A percentile compares a stretch with the other conserved stretches of the same genome.
Evolutionary conservation across 805 yeast species (phyloP).

Genomic region (Kodamaea nitidulidarum): DNA sequence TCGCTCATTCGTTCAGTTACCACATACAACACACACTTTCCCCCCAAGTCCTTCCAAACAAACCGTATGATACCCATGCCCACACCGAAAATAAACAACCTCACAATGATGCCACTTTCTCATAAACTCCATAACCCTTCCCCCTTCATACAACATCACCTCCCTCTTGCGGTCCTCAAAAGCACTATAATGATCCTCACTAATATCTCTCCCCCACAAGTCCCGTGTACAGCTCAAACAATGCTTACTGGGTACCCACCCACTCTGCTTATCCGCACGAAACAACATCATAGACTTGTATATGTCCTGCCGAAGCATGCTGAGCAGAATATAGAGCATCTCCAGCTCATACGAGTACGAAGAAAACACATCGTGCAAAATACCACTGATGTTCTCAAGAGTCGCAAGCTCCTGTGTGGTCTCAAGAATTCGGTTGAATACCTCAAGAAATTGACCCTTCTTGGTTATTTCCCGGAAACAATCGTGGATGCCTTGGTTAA

Average conservation of each 20-base stretch:
- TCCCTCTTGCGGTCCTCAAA: constrained; percentile 49
- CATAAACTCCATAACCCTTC: background rate
- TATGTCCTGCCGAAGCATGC: constrained; percentile 55
- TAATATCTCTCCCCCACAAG: constrained; percentile 60
- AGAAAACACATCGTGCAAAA: constrained; percentile 58
- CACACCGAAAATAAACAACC: constrained; percentile 57
- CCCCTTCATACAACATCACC: constrained; percentile 4
- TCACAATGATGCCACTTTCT: constrained; percentile 22
- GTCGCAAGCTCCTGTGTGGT: constrained; percentile 44
- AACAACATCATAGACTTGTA: constrained; percentile 43
- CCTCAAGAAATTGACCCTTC: constrained; percentile 40
- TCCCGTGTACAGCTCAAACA: constrained; percentile 77
- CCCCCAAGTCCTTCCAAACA: constrained; percentile 48
- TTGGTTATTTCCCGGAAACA: constrained; percentile 26
- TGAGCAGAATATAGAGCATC: constrained; percentile 47
- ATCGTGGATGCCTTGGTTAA: constrained; percentile 29
- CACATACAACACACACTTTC: constrained; percentile 21
- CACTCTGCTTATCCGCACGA: constrained; percentile 42
- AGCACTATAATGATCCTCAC: constrained; percentile 42
- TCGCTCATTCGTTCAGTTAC: background rate
- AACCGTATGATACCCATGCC: constrained; percentile 59
- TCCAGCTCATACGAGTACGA: constrained; percentile 63
- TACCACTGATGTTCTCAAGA: constrained; percentile 47
- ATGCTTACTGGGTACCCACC: constrained; percentile 55
- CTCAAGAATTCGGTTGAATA: constrained; percentile 53